Percentiles rank a stretch among this genome's conserved stretches.
phyloP scores from a whole-genome alignment of 805 yeast species.

The Brettanomyces sp. region DNA sequence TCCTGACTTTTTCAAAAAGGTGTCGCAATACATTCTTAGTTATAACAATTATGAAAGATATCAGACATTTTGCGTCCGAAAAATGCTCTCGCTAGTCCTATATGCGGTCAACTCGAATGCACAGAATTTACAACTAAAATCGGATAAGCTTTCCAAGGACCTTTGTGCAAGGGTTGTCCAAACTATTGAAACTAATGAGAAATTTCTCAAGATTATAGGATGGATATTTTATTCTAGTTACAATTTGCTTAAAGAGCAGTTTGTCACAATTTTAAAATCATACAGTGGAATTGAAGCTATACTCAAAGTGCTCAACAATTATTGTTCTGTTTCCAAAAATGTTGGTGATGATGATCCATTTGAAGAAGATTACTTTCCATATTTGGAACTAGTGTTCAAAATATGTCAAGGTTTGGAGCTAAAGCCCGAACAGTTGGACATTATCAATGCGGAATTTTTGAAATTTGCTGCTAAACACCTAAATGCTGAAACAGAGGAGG shows the following conservation, averaged over 20 bases:
- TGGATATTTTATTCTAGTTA: conserved; percentile 20
- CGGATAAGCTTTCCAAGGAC: conserved; percentile 7
- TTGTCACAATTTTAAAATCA: conserved; percentile 38
- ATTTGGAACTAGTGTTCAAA: conserved; percentile 46
- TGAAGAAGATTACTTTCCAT: conserved; percentile 15
- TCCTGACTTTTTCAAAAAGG: conserved; percentile 17
- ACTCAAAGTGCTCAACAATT: conserved; percentile 17
- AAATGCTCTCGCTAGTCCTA: conserved; percentile 36
- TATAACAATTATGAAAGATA: conserved; percentile 26
- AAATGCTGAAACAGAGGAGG: conserved; percentile 31
- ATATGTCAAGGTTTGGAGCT: conserved; percentile 43
- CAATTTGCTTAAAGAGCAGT: conserved; percentile 7
- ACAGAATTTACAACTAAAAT: conserved; percentile 14
- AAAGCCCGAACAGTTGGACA: conserved; percentile 29
- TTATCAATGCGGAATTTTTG: conserved; percentile 36
- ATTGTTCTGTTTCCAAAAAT: conserved; percentile 28
- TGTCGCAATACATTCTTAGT: conserved; percentile 18
- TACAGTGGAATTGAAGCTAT: conserved; percentile 44
- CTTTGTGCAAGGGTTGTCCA: conserved; percentile 13
- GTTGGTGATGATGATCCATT: conserved; percentile 21
- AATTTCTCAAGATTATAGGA: conserved; percentile 23
- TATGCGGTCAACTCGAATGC: conserved; percentile 19
- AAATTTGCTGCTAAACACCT: conserved; percentile 38
- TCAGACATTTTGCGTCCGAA: conserved; percentile 37
- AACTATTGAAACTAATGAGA: conserved; percentile 19